Base-by-base conservation (phyloP, 2,329 filamentous ascomycete species). In the Sphaerulina vaccinii region DNA sequence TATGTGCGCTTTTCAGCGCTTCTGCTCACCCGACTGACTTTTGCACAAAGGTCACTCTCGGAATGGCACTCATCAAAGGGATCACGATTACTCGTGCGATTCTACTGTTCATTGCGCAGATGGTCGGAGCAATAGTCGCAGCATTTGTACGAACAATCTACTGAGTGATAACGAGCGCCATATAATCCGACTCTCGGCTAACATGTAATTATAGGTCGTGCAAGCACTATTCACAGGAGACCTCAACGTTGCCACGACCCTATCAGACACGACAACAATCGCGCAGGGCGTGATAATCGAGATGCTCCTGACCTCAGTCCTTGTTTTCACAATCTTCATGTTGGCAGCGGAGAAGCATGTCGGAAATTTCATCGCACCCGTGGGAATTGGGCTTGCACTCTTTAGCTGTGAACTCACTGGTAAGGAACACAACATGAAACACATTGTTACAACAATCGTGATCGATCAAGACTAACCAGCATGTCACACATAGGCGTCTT, bases 261-360 rank as follows among this genome's bases (percentile, higher is more conserved):
- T 73, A 1, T 63, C 61, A 7, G 60, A 57, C 3, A 65, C 64
- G 6, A 71, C 69, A 6, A 62, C 64, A 1, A 57, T 68, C 35
- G 69, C 62, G 2, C 69, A 69, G 48, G 70, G 70, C 5, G 51
- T 73, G 1, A 70, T 68, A 42, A 51, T 70, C 33, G 68, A 70
- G 52, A 65, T 68, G 63, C 61, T 69, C 32, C 44, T 68, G 5
- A 69, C 68, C 1, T 48, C 62, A 1, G 43, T 60, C 9, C 56
- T 69, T 38, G 58, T 66, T 24, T 66, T 69, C 45, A 64, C 63
- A 10, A 62, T 69, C 18, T 63, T 69, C 49, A 69, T 70, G 65
- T 57, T 70, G 41, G 68, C 68, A 3, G 64, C 61, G 2, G 68
- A 70, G 53, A 69, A 69, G 56, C 59, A 61, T 23, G 64, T 63